A percentile compares a stretch with the other conserved stretches of the same genome.
These are phyloP conservation scores for Fusarium tupiense DNA, from an alignment of 2,329 filamentous ascomycete genomes.

Conservation along the genomic window DNA sequence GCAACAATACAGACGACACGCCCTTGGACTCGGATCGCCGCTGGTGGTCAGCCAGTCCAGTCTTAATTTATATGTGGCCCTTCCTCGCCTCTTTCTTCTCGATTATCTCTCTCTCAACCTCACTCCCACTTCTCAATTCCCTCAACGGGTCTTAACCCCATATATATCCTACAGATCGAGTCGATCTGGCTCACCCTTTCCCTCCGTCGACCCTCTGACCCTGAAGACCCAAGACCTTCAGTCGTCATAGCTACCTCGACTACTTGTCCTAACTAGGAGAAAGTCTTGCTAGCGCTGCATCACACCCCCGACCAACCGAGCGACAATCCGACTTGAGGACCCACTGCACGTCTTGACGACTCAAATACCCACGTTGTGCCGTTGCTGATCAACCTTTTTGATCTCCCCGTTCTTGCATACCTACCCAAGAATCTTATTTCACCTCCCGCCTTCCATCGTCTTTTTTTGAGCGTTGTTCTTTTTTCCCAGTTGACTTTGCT, in stretches of 20 bases:
- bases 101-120: conserved; percentile 1
- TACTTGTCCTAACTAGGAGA: conserved; percentile 38
- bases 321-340: conserved; percentile 37
- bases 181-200: conserved; percentile 13
- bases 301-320: conserved; percentile 42
- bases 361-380: conserved; percentile 29
- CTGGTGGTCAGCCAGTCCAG: conserved; percentile 19
- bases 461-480: conserved; percentile 6
- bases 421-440: not conserved
- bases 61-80: conserved; percentile 39
- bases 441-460: not conserved
- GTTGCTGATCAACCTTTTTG: conserved; percentile 12
- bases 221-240: conserved; percentile 5
- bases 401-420: conserved; percentile 28
- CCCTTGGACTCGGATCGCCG: conserved; percentile 29
- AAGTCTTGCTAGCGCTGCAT: conserved; percentile 33
- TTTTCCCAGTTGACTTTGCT: not conserved
- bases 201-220: not conserved
- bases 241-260: conserved; percentile 29
- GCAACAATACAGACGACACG: not conserved
- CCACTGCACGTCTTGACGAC: conserved; percentile 14
- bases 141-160: conserved; percentile 9
- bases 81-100: conserved; percentile 29
- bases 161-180: conserved; percentile 24
- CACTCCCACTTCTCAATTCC: conserved; percentile 9